A percentile compares a stretch with the other conserved stretches of the same genome.
These are phyloP conservation scores for Radiomyces spectabilis DNA, from an alignment of 192 early-diverging fungal species.

Conservation along the genomic window DNA sequence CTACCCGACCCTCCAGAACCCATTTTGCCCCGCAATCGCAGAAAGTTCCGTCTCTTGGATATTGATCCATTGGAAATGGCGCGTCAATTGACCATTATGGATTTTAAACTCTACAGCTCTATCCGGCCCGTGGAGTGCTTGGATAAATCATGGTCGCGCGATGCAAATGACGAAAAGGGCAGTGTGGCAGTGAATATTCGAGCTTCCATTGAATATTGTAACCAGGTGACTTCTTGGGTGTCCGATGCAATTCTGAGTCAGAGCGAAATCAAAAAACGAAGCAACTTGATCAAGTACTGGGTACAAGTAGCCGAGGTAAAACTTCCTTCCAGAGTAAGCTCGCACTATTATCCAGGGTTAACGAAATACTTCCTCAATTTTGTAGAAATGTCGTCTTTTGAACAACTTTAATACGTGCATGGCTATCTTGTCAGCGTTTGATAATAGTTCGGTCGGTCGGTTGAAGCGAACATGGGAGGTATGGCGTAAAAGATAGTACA, in stretches of 20 bases:
- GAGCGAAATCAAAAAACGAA: conserved; percentile 72
- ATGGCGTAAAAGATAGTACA: too few relatives aligned
- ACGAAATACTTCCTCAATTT: neutral
- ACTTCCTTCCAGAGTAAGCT: too few relatives aligned
- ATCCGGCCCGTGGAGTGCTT: conserved; percentile 86
- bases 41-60: conserved; percentile 73
- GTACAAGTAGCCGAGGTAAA: conserved; percentile 68
- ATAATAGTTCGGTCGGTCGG: conserved; percentile 81
- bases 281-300: conserved; percentile 70
- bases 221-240: conserved; percentile 82
- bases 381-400: conserved; percentile 55
- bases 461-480: conserved; percentile 88
- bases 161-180: conserved; percentile 51
- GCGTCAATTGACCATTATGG: conserved; percentile 89
- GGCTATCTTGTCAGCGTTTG: conserved; percentile 79
- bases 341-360: too few relatives aligned
- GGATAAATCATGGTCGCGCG: conserved; percentile 78
- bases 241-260: conserved; percentile 74
- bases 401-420: conserved; percentile 93
- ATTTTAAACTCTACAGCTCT: conserved; percentile 67
- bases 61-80: conserved; percentile 88
- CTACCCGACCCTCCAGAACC: conserved; percentile 60
- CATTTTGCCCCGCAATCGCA: conserved; percentile 68
- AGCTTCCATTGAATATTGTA: conserved; percentile 77
- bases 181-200: conserved; percentile 74